Base-by-base conservation (phyloP, 441 rosid genomes). In the Brassica hybrid region DNA sequence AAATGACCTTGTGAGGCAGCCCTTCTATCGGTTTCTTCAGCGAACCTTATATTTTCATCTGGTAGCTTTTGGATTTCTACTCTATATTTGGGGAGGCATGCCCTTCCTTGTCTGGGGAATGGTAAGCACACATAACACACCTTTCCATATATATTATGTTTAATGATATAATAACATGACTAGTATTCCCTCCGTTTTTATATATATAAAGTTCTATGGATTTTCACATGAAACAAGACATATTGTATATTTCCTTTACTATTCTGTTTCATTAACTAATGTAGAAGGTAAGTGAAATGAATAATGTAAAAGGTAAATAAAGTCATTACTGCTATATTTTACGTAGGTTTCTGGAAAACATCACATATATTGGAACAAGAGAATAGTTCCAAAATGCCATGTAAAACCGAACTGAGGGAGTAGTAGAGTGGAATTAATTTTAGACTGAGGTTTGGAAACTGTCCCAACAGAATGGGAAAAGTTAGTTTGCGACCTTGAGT, bases 1-100 rank as follows among this genome's bases (percentile, higher is more conserved):
- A 43, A 16, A 25, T n/a, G 76, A 77, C 38, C 70, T 71, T 17
- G 52, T 13, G 67, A 65, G 65, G 4, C 67, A 77, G 21, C 76
- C 80, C 7, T 77, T 57, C 62, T 71, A 71, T 43, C 58, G 52
- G 36, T 77, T 77, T 19, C 67, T 71, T 54, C 67, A 77, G 14
- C 43, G 17, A 48, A 48, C 56, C 17, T 5, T n/a, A 6, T 5
- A 1, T 18, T 56, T 56, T 5, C 60, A 18, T 56, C 12, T 56
- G 25, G 1, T 17, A 8, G 59, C 59, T 17, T 54, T 7, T 54
- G 59, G 4, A 3, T 3, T 54, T 54, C 59, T 54, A 7, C 21
- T 54, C 21, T 17, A 54, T 54, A 17, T 16, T 7, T 54, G 59
- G 3, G 59, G 59, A 54, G 59, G 59, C 23, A 54, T 54, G 23